A percentile compares a stretch with the other conserved stretches of the same genome.
Evolutionary conservation across 2,329 filamentous ascomycete genomes (phyloP).

Genomic region (Achaetomium macrosporum): DNA sequence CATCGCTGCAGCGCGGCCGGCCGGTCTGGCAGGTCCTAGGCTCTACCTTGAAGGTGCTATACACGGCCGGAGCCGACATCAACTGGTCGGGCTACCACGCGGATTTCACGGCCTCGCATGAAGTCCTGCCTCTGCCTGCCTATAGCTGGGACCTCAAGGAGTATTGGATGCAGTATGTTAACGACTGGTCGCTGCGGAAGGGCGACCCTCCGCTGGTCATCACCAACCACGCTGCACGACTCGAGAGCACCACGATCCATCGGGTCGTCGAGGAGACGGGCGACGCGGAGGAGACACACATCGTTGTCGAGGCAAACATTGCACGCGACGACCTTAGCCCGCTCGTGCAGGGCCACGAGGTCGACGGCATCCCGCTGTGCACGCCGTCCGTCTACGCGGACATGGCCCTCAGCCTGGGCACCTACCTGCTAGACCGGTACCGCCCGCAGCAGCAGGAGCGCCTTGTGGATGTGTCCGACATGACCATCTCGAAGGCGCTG

Average conservation of each 20-base stretch:
- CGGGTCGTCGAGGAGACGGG: slow-evolving; percentile 57
- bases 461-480: slow-evolving; percentile 8
- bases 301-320: slow-evolving; percentile 62
- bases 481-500: slow-evolving; percentile 7
- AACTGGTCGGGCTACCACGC: slow-evolving; percentile 66
- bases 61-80: slow-evolving; percentile 55
- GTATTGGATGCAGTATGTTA: slow-evolving; percentile 59
- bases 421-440: background rate
- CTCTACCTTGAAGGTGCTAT: slow-evolving; percentile 33
- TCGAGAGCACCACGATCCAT: slow-evolving; percentile 56
- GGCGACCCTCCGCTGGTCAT: slow-evolving; percentile 36
- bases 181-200: slow-evolving; percentile 68
- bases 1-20: background rate
- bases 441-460: background rate
- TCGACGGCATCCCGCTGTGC: slow-evolving; percentile 33
- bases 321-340: slow-evolving; percentile 56
- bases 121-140: slow-evolving; percentile 56
- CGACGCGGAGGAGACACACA: slow-evolving; percentile 50
- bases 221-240: slow-evolving; percentile 37
- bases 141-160: slow-evolving; percentile 70
- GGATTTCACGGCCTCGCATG: slow-evolving; percentile 35
- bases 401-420: slow-evolving; percentile 36
- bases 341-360: slow-evolving; percentile 55
- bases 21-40: background rate
- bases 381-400: slow-evolving; percentile 51